Evolutionary conservation across 2,329 filamentous ascomycete genomes (phyloP), one percentile per base, ranked within the genome.

Genomic region (Fusarium tricinctum): DNA sequence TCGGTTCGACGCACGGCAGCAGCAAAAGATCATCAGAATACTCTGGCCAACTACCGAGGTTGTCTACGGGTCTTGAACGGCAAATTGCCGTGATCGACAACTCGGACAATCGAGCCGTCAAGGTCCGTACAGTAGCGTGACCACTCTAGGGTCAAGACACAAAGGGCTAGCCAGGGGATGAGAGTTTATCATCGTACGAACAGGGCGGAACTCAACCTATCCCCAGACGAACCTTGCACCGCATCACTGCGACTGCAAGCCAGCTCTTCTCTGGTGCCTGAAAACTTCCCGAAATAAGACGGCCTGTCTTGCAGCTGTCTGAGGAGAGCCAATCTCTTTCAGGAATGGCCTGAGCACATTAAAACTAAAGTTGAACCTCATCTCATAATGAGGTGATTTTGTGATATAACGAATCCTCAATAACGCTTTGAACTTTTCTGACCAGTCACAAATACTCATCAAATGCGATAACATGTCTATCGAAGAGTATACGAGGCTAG

Each of bases 11-110:
- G 22, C 20, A 44, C 58, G 39, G 50, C 15, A 26, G 46, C 38
- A 42, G 14, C 28, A 44, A 58, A 22, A 20, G 26, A 30, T 30
- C 12, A 15, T 15, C 32, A 46, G 28, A 33, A 20, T 20, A 42
- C 23, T 40, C 39, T 68, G 32, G 43, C 28, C 43, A 66, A 69
- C 46, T 69, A 38, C 65, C 65, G 59, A 32, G 40, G 48, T 48
- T 26, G 26, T 23, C n/a, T 54, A 30, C 38, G 42, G 60, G 43
- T 44, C 54, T 45, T 48, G 19, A 26, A 32, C 54, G 65, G 65
- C 48, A 69, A 40, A 40, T 51, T 52, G 44, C 47, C 61, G n/a
- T 51, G 51, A 66, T 69, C 66, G 48, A 50, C 60, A 40, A 28
- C 26, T 39, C 35, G 32, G 49, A 61, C 28, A 33, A 26, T 54